Conservation (phyloP, 768 basidiomycete species). For the Boletus fagicola region DNA sequence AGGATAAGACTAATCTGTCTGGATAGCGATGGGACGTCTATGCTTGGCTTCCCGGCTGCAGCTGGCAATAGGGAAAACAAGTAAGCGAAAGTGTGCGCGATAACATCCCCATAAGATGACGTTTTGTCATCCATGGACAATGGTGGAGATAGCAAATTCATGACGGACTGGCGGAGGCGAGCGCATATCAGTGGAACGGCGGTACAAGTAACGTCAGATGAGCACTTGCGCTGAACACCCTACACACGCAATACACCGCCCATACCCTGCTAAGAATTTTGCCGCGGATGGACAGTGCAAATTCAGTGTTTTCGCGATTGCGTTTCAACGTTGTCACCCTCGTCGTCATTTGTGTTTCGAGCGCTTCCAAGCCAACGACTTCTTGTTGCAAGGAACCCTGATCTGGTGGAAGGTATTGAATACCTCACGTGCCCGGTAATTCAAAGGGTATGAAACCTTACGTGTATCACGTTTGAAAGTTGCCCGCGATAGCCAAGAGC, state of each 20-base stretch:
- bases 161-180: conserved; percentile 27
- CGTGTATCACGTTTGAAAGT: conserved; percentile 34
- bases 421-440: neutral
- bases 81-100: conserved; percentile 43
- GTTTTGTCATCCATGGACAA: conserved; percentile 36
- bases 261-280: conserved; percentile 51
- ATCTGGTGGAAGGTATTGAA: conserved; percentile 27
- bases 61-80: conserved; percentile 40
- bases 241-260: conserved; percentile 63
- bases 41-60: conserved; percentile 27
- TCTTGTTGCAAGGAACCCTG: conserved; percentile 48
- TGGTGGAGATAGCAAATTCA: conserved; percentile 35
- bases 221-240: conserved; percentile 57
- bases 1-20: conserved; percentile 63
- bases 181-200: conserved; percentile 15
- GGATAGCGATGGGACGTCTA: conserved; percentile 42
- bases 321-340: conserved; percentile 52
- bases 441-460: conserved; percentile 20
- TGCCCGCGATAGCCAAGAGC: conserved; percentile 30
- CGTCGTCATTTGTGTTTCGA: conserved; percentile 65
- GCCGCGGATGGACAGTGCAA: conserved; percentile 55
- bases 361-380: conserved; percentile 59
- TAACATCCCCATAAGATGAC: conserved; percentile 42
- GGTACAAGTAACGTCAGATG: conserved; percentile 3
- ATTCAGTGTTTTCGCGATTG: conserved; percentile 48